phyloP scores from a whole-genome alignment of 768 basidiomycete genomes.

The Fomitopsis serialis region DNA sequence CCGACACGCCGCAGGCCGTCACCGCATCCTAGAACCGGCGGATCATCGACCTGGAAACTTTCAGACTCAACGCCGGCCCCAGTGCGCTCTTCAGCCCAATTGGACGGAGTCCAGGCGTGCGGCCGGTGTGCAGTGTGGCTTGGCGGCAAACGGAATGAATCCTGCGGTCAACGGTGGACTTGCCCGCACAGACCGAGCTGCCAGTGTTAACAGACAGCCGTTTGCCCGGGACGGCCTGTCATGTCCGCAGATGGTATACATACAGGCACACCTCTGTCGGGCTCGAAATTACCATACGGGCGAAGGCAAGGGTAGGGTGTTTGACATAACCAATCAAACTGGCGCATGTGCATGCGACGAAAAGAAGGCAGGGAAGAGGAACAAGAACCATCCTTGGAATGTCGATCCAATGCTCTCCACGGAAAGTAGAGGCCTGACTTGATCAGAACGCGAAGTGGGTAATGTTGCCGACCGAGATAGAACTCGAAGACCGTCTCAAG shows the following conservation, averaged over 20 bases:
- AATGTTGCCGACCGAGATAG: no score
- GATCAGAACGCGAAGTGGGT: no score
- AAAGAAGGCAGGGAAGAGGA: neutral
- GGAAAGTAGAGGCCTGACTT: no score
- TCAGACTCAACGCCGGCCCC: neutral
- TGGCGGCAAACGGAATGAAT: no score
- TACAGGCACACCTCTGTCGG: neutral
- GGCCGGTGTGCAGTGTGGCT: no score
- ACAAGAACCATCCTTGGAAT: neutral
- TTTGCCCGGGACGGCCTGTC: no score
- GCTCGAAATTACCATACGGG: neutral
- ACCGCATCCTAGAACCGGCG: neutral
- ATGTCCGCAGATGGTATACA: neutral
- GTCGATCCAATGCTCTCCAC: neutral
- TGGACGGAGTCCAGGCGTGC: neutral
- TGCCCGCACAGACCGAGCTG: no score
- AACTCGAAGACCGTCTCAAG: no score
- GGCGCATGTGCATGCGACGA: neutral
- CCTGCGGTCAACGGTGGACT: no score
- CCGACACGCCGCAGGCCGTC: neutral
- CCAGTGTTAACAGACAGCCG: no score
- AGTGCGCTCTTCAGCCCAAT: no score
- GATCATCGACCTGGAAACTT: neutral
- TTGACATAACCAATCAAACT: neutral
- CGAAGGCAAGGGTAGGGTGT: neutral